These are phyloP conservation scores for Herpetomonas samuelpessoai DNA, from an alignment of 208 protist genomes.

Conservation along the genomic window DNA sequence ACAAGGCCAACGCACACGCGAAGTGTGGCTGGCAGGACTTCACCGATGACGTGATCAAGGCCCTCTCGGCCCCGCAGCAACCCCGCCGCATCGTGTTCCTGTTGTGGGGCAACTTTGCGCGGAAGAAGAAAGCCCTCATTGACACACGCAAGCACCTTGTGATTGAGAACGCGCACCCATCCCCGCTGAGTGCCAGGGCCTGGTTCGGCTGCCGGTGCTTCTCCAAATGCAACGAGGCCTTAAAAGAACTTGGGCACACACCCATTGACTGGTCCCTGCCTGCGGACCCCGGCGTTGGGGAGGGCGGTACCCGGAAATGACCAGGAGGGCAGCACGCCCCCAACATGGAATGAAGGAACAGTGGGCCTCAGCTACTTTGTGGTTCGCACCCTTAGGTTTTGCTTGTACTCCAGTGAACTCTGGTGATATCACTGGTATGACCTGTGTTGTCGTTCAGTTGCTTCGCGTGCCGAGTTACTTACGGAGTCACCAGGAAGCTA, in stretches of 20 bases:
- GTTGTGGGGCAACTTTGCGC: constrained; percentile 94
- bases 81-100: constrained; percentile 90
- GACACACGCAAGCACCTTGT: constrained; percentile 85
- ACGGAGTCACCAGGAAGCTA: no score
- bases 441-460: no score
- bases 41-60: constrained; percentile 93
- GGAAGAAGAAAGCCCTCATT: constrained; percentile 90
- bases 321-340: no score
- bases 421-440: no score
- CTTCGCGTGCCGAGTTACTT: no score
- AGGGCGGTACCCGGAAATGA: no score
- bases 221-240: constrained; percentile 80
- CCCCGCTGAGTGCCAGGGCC: constrained; percentile 69
- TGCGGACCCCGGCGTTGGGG: no score
- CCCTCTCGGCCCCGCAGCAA: constrained; percentile 60
- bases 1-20: constrained; percentile 93
- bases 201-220: constrained; percentile 85
- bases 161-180: constrained; percentile 86
- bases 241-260: constrained; percentile 49
- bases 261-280: constrained; percentile 87
- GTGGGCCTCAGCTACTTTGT: no score
- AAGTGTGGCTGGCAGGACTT: constrained; percentile 94
- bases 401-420: no score
- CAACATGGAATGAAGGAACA: no score
- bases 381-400: no score